These are phyloP conservation scores for Aspergillus haitiensis DNA, from an alignment of 495 filamentous ascomycete genomes.

Conservation along the genomic window DNA sequence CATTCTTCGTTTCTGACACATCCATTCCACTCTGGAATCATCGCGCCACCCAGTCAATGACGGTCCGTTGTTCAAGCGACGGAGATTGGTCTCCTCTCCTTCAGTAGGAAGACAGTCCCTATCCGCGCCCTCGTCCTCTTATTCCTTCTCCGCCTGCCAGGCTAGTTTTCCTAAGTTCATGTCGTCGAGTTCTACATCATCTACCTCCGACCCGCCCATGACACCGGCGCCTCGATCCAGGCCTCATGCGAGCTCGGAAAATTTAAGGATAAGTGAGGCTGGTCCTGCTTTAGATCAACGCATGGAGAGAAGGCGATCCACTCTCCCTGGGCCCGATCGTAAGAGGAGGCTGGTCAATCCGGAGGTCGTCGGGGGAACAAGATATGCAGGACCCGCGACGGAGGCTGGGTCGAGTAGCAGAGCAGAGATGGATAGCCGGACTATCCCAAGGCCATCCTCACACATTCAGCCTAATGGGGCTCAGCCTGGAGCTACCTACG, in stretches of 20 bases:
- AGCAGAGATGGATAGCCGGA: slow-evolving; percentile 27
- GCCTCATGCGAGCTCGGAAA: slow-evolving; percentile 24
- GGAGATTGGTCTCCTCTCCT: slow-evolving; percentile 46
- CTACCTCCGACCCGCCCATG: slow-evolving; percentile 19
- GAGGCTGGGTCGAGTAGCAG: slow-evolving; percentile 22
- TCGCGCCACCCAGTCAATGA: slow-evolving; percentile 37
- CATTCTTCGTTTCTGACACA: neutral
- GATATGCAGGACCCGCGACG: slow-evolving; percentile 26
- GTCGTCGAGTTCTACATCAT: slow-evolving; percentile 28
- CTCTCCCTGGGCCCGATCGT: slow-evolving; percentile 35
- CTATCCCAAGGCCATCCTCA: slow-evolving; percentile 24
- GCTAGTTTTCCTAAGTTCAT: slow-evolving; percentile 19
- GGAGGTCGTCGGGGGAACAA: slow-evolving; percentile 29
- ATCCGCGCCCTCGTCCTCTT: neutral
- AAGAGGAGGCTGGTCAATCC: slow-evolving; percentile 41
- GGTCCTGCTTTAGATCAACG: slow-evolving; percentile 25
- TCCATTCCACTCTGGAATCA: slow-evolving; percentile 21
- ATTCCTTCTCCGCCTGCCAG: neutral
- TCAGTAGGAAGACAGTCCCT: slow-evolving; percentile 15
- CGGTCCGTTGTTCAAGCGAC: slow-evolving; percentile 37
- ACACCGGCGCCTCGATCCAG: slow-evolving; percentile 15
- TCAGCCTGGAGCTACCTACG: slow-evolving; percentile 33
- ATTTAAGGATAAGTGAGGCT: slow-evolving; percentile 22
- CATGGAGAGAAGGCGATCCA: slow-evolving; percentile 24
- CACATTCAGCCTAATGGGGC: slow-evolving; percentile 19